phyloP scores from a whole-genome alignment of 148 eudicot genomes.

The Cornus controversa region DNA sequence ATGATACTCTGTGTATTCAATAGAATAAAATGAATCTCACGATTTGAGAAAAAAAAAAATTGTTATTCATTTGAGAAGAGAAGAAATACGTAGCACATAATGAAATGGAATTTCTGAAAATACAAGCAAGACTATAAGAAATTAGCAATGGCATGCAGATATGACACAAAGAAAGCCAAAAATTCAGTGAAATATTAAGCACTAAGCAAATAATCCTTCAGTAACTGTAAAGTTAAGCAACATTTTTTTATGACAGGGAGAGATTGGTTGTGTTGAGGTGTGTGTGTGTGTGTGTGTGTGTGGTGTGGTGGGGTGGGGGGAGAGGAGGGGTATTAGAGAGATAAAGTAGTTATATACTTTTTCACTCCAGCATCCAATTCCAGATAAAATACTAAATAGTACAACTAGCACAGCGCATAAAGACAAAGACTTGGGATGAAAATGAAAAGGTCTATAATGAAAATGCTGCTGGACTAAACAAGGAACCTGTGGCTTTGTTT shows the following conservation, averaged over 20 bases:
- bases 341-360: not conserved
- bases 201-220: not conserved
- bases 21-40: slow-evolving; percentile 6
- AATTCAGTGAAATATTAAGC: not conserved
- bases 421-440: not conserved
- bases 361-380: not conserved
- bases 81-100: not conserved
- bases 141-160: not conserved
- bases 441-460: no score
- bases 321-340: no score
- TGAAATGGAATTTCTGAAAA: not conserved
- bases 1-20: slow-evolving; percentile 73
- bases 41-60: not conserved
- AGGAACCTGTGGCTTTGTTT: slow-evolving; percentile 94
- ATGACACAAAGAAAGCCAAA: not conserved
- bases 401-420: not conserved
- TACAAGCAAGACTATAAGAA: not conserved
- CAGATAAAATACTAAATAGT: not conserved
- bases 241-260: no score
- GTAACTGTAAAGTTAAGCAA: not conserved
- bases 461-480: not conserved
- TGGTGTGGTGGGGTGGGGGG: no score
- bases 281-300: no score
- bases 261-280: no score
- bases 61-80: not conserved